Evolutionary conservation across 208 protist species (phyloP).

Genomic region (Acanthamoeba castellanii): DNA sequence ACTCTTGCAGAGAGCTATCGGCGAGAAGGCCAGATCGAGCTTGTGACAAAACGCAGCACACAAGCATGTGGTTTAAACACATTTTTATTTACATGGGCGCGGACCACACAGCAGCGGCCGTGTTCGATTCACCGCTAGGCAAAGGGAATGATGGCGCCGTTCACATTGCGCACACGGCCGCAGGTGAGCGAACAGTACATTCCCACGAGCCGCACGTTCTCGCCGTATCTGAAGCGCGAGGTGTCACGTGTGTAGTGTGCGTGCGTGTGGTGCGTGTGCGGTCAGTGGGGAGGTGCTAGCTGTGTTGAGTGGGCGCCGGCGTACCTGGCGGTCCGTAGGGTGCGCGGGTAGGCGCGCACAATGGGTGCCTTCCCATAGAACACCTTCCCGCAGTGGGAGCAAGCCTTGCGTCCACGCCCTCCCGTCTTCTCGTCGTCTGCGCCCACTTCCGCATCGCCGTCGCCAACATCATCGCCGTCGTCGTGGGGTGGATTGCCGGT

Average conservation of each 20-base stretch:
- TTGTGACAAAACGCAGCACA: too few relatives aligned
- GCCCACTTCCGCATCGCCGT: background rate
- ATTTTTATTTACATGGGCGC: too few relatives aligned
- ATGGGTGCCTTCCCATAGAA: background rate
- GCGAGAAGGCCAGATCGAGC: too few relatives aligned
- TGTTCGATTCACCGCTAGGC: background rate
- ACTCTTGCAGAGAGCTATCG: too few relatives aligned
- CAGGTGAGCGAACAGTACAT: constrained; percentile 9
- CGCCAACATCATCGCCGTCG: background rate
- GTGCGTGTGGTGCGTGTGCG: background rate
- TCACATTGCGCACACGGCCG: background rate
- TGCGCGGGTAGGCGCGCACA: constrained; percentile 9
- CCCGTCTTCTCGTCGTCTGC: background rate
- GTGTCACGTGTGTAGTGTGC: background rate
- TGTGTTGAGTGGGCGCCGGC: background rate
- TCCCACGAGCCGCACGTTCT: background rate
- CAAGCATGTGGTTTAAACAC: too few relatives aligned
- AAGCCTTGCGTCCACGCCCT: background rate
- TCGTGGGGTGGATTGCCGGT: background rate
- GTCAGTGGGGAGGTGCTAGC: background rate
- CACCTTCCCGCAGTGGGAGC: background rate
- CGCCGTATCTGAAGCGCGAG: background rate
- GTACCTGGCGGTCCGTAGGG: background rate
- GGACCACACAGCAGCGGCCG: too few relatives aligned
- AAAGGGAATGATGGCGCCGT: background rate